Percentiles rank a stretch among this genome's conserved stretches.
These are phyloP conservation scores for Colletotrichum destructivum DNA, from an alignment of 2,329 filamentous ascomycete species.

Conservation along the genomic window DNA sequence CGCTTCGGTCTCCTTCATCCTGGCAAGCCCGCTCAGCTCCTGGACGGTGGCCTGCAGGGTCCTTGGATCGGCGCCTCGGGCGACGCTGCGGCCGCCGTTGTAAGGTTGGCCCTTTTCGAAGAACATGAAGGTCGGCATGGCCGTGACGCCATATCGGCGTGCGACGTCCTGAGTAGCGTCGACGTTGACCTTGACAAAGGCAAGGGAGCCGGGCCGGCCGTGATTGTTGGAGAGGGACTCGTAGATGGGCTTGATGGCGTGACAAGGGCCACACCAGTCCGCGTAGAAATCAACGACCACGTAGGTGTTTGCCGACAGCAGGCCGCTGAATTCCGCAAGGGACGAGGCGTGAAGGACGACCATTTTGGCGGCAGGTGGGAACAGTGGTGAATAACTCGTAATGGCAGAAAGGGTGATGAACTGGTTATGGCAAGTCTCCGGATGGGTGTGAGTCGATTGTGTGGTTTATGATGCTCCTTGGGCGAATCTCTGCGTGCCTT, in stretches of 20 bases:
- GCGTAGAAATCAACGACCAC: conserved; percentile 72
- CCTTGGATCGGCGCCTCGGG: conserved; percentile 47
- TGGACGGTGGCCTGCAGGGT: conserved; percentile 27
- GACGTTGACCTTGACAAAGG: conserved; percentile 73
- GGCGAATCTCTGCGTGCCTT: no score
- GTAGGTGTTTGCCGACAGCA: conserved; percentile 64
- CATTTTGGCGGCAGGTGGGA: conserved; percentile 44
- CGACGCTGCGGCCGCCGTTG: conserved; percentile 56
- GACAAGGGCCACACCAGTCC: conserved; percentile 74
- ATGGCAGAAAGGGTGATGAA: neutral
- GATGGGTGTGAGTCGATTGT: neutral
- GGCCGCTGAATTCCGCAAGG: conserved; percentile 63
- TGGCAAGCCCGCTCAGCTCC: conserved; percentile 46
- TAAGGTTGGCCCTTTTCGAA: conserved; percentile 69
- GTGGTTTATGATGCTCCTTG: neutral
- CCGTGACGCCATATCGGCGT: conserved; percentile 63
- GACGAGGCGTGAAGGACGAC: conserved; percentile 57
- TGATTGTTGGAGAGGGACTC: conserved; percentile 59
- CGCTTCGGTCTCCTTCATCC: conserved; percentile 41
- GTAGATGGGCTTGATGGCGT: conserved; percentile 71
- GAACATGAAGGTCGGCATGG: conserved; percentile 74
- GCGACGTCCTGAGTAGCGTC: conserved; percentile 68
- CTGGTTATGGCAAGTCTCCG: neutral
- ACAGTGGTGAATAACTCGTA: neutral
- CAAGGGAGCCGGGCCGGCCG: conserved; percentile 58